Base-by-base conservation (phyloP, 805 yeast species). In the Metschnikowia picachoensis region DNA sequence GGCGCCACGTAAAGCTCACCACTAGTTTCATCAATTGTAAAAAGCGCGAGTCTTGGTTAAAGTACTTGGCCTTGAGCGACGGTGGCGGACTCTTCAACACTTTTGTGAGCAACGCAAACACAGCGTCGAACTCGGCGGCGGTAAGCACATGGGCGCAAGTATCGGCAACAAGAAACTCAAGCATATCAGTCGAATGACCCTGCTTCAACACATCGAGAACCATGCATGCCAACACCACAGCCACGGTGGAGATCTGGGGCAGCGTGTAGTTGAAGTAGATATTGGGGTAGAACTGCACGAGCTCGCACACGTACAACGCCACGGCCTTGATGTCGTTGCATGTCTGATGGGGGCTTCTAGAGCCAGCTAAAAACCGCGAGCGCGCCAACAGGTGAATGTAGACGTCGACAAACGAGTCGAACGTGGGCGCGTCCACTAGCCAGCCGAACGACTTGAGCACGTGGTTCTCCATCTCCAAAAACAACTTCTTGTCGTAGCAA, bases 391-490 rank as follows among this genome's bases (percentile, higher is more conserved):
- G 58, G 51, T 74, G 72, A 43, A 83, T 62, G 55, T 72, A 73
- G 43, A 83, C 61, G 56, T 85, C 88, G 46, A 84, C 68, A 56
- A 82, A 82, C 11, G 77, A 67, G 61, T 84, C 90, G 53, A 79
- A 76, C 3, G 87, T 80, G 20, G 87, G 80, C 30, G 75, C 68
- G 41, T 79, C 74, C 32, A 84, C 67, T 51, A 77, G 72, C 92
- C 92, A 86, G 45, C 79, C 70, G 50, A 86, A 67, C 5, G 80
- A 72, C 57, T 77, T 79, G 47, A 85, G 68, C 36, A 86, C 73
- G 55, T 82, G 83, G 47, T 81, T 73, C 60, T 86, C 95, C 80
- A 84, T 80, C 58, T 80, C 82, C 47, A 81, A 66, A 58, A 85
- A 80, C 49, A 78, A 68, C 51, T 74, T 71, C 52, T 73, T 76